These are phyloP conservation scores for Tuber microsphaerosporum DNA, from an alignment of 495 filamentous ascomycete genomes.

Conservation along the genomic window DNA sequence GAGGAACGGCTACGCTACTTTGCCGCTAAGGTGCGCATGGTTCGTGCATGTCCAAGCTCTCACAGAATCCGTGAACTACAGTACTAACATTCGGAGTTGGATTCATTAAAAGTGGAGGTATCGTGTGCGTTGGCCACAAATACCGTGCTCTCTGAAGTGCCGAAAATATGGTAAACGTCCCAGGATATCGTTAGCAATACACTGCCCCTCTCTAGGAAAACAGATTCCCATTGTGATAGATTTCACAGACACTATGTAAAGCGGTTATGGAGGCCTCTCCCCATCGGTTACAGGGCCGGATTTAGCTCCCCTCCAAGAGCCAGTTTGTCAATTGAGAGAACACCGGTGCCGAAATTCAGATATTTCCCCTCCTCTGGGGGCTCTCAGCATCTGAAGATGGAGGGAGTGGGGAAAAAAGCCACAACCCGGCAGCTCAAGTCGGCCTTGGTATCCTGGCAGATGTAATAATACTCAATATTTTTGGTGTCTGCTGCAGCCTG, in stretches of 20 bases:
- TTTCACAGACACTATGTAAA: background rate
- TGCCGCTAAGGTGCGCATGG: background rate
- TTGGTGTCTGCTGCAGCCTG: background rate
- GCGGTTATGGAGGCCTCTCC: background rate
- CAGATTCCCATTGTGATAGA: background rate
- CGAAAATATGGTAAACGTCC: background rate
- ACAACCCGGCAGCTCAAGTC: background rate
- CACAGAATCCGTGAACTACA: background rate
- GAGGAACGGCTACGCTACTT: background rate
- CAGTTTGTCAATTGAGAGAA: background rate
- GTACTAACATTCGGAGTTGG: background rate
- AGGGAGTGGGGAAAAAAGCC: background rate
- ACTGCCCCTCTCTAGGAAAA: background rate
- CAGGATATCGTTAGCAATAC: background rate
- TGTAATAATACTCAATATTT: background rate
- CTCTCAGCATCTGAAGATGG: background rate
- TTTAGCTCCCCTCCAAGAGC: background rate
- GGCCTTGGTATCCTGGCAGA: background rate
- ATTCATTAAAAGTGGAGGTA: background rate
- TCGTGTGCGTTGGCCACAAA: background rate
- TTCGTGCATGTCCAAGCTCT: background rate
- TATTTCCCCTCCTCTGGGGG: too few species aligned
- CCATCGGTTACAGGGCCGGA: background rate
- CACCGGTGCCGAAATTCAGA: background rate
- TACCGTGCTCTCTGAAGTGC: background rate